Base-by-base conservation (phyloP, 2,329 filamentous ascomycete species). In the Alternaria infectoria region DNA sequence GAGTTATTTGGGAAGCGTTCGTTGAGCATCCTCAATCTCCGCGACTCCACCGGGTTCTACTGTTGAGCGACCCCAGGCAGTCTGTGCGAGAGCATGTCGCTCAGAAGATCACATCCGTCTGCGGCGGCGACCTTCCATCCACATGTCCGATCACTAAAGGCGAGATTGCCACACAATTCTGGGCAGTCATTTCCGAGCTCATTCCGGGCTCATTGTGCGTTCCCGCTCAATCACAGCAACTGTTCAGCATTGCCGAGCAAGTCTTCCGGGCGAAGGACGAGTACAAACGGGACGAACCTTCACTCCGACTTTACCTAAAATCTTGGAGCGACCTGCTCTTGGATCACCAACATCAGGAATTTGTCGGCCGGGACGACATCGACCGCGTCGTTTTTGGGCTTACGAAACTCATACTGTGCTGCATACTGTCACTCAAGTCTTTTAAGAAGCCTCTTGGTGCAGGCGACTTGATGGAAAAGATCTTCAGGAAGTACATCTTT, bases 361-460 rank as follows among this genome's bases (percentile, higher is more conserved):
- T 75, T 47, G 76, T 80, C 7, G 80, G 79, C 6, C 72, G 75
- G 10, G 75, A 78, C 17, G 72, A 80, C 21, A 65, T 67, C 8
- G 79, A 81, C 59, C 64, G 69, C 40, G 72, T 81, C 26, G 76
- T 82, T 13, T 52, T 77, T 15, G 80, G 80, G 2, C 75, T 84
- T 21, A 77, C 82, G 4, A 78, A 76, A 40, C 73, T 85, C 26
- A 70, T 85, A 15, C 67, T 71, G 11, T 77, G 69, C 52, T 80
- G 80, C 44, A 69, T 80, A 23, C 66, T 74, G n/a, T 81, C 77
- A 5, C 59, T 81, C 30, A 81, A 80, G 54, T 80, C 79, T 3
- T 79, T 78, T 70, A 80, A 81, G 64, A 79, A 74, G 57, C 75
- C 78, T 7, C 61, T 81, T 55, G 74, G 78, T 50, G 66, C 71